Base-by-base conservation (phyloP, 306 rosid genomes). In the Dryas drummondii region DNA sequence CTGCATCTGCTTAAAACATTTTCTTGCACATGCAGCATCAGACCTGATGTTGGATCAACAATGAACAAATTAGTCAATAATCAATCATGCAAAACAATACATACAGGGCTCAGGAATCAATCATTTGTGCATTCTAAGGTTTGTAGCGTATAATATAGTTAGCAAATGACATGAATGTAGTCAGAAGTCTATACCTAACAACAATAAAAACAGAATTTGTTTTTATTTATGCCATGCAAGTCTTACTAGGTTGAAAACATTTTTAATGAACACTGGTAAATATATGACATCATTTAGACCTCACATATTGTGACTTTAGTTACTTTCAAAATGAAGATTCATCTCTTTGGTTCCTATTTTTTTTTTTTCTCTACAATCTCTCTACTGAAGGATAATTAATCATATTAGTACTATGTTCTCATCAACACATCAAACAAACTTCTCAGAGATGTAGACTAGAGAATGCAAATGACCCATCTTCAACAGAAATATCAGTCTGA, bases 1-100 rank as follows among this genome's bases (percentile, higher is more conserved):
- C 69, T 91, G 94, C 74, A 73, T 84, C 89, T 86, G 94, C 83
- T 79, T 83, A 50, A 76, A 68, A 84, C 74, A 78, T 74, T 83
- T 86, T 82, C 81, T 82, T 71, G 87, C 80, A 65, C 71, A 76
- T 60, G 85, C 76, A 15, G 54, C 81, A 85, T 78, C 84, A 46
- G 70, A 75, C 91, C 98, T 94, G 85, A 60, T 27, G 71, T 61
- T 73, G 46, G 70, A 80, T 48, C 44, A 71, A 54, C 52, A 81
- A 68, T 46, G 48, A 71, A 55, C 65, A 49, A 76, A 65, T 7
- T 19, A 72, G 58, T 73, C 69, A 64, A 76, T 42, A 32, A 57
- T 37, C 46, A 50, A 46, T 17, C 26, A 48, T 52, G 41, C 57
- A 16, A 68, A 68, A 16, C 46, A 53, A 61, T 22, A 51, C 41